These are phyloP conservation scores for Cyclocybe cylindracea DNA, from an alignment of 768 basidiomycete genomes.

Conservation along the genomic window DNA sequence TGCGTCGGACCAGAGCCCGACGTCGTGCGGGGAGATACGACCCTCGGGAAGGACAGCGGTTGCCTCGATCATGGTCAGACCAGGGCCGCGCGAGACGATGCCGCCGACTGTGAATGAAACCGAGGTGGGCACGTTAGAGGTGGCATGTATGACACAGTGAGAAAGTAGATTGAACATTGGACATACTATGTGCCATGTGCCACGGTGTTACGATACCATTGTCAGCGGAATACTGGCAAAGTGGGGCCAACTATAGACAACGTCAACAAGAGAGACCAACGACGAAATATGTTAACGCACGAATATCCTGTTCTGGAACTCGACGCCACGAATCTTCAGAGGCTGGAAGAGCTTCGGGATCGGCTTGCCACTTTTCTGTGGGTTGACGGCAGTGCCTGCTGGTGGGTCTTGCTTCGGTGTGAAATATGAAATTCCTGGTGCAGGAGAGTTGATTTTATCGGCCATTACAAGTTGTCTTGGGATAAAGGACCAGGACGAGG, in stretches of 20 bases:
- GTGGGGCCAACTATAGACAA: slow-evolving; percentile 43
- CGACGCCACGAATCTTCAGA: slow-evolving; percentile 48
- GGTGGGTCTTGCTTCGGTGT: too few species aligned
- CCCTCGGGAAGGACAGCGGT: slow-evolving; percentile 54
- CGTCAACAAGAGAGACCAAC: neutral
- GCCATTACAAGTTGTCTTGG: too few species aligned
- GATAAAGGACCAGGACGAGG: too few species aligned
- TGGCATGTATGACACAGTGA: too few species aligned
- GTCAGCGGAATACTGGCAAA: slow-evolving; percentile 59
- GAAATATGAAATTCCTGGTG: too few species aligned
- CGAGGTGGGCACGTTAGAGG: neutral
- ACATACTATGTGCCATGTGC: slow-evolving; percentile 48
- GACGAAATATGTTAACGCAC: slow-evolving; percentile 23
- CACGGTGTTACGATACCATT: slow-evolving; percentile 51
- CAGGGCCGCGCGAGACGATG: slow-evolving; percentile 49
- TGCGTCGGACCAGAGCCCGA: slow-evolving; percentile 58
- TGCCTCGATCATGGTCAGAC: slow-evolving; percentile 61
- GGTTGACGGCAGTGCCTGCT: too few species aligned
- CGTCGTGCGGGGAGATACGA: slow-evolving; percentile 60
- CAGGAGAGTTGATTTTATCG: too few species aligned
- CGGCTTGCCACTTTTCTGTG: neutral
- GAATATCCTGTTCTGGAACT: slow-evolving; percentile 53
- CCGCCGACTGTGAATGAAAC: slow-evolving; percentile 38
- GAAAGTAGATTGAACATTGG: too few species aligned
- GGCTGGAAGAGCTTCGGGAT: slow-evolving; percentile 45